Conservation (phyloP, 2,329 filamentous ascomycete species). For the Cercospora sesami region DNA sequence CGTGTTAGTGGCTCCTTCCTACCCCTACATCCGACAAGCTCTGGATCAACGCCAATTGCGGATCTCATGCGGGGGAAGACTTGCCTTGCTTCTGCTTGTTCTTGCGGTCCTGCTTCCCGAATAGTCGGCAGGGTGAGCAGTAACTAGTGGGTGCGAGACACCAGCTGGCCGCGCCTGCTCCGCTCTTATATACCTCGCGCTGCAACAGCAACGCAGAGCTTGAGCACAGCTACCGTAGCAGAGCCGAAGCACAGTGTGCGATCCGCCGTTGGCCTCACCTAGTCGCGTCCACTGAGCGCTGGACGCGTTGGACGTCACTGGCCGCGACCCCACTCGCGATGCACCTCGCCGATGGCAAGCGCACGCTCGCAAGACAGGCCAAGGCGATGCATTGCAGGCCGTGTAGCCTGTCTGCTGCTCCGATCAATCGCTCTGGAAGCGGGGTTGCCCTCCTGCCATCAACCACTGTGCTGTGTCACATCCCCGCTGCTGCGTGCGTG, state of each 20-base stretch:
- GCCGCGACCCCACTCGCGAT: constrained; percentile 9
- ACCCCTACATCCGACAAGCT: constrained; percentile 15
- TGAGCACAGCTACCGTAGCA: constrained; percentile 3
- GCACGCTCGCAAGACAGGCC: constrained; percentile 2
- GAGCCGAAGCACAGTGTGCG: neutral
- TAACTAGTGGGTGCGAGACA: neutral
- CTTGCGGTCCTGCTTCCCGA: neutral
- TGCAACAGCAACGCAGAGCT: neutral
- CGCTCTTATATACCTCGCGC: constrained; percentile 14
- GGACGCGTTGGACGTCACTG: constrained; percentile 7
- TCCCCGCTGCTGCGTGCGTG: constrained; percentile 8
- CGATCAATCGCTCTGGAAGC: constrained; percentile 10
- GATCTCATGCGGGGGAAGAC: constrained; percentile 17
- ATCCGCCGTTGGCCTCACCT: neutral
- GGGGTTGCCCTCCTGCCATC: constrained; percentile 12
- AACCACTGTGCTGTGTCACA: constrained; percentile 1
- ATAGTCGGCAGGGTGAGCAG: neutral
- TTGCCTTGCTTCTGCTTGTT: constrained; percentile 12
- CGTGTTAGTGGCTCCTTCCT: constrained; percentile 14
- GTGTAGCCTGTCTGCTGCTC: constrained; percentile 11
- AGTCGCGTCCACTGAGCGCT: constrained; percentile 8
- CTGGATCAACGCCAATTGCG: constrained; percentile 16
- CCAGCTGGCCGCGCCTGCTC: neutral
- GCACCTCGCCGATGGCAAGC: neutral
- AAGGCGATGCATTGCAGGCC: constrained; percentile 9